Evolutionary conservation across 176 grass and related monocot species (phyloP).

Genomic region (Carex pumila): DNA sequence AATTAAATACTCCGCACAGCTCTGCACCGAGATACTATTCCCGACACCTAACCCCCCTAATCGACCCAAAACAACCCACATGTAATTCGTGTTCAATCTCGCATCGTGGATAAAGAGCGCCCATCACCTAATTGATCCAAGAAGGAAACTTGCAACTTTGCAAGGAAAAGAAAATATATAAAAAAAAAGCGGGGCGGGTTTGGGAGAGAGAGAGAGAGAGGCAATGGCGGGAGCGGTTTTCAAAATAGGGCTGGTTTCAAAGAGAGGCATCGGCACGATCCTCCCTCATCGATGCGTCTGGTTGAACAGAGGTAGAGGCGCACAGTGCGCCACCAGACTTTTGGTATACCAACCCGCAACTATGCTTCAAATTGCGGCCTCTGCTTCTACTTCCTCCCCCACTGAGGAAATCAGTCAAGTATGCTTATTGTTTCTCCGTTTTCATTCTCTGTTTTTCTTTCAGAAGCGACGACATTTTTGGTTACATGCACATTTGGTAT

Average conservation of each 20-base stretch:
- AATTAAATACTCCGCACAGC: too few species aligned
- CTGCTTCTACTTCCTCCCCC: background rate
- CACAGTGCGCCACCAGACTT: background rate
- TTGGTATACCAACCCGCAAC: background rate
- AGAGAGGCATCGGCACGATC: background rate
- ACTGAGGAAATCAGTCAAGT: background rate
- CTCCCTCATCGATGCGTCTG: background rate
- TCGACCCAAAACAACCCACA: background rate
- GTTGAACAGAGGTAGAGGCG: background rate
- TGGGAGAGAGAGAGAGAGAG: background rate
- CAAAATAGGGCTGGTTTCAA: too few species aligned
- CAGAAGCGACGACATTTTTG: too few species aligned
- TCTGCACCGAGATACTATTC: too few species aligned
- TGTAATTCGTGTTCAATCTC: background rate
- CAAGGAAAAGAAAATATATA: background rate
- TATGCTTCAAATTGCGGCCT: background rate
- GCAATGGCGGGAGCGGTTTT: slow-evolving; percentile 20
- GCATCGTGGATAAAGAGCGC: background rate
- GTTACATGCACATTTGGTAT: too few species aligned
- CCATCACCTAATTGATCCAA: background rate
- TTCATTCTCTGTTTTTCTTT: background rate
- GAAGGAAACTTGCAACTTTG: background rate
- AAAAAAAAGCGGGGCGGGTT: background rate
- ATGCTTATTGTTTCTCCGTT: background rate
- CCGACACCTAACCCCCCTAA: background rate